Evolutionary conservation across 2,329 filamentous ascomycete genomes (phyloP).

Genomic region (Aureobasidium sp.): DNA sequence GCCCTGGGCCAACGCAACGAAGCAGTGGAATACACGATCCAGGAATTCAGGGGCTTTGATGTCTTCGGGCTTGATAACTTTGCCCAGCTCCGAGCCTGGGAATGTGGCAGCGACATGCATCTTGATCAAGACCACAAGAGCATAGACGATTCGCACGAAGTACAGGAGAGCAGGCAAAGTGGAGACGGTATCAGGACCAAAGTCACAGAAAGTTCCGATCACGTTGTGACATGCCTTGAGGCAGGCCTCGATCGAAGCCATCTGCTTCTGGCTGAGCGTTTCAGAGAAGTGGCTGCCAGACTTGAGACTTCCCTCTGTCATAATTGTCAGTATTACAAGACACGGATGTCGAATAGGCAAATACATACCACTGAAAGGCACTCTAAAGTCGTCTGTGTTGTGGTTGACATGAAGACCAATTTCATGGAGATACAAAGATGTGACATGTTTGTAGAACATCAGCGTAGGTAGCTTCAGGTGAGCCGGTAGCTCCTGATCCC

Average conservation of each 20-base stretch:
- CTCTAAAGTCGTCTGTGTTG: conserved; percentile 34
- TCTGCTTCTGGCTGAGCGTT: conserved; percentile 37
- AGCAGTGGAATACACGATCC: conserved; percentile 15
- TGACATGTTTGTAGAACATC: conserved; percentile 38
- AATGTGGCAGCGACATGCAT: conserved; percentile 47
- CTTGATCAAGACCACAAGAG: conserved; percentile 50
- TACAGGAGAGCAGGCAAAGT: conserved; percentile 35
- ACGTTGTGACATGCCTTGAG: conserved; percentile 38
- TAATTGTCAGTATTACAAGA: conserved; percentile 20
- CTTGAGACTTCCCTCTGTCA: conserved; percentile 31
- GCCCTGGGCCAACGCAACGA: conserved; percentile 33
- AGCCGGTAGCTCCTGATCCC: conserved; percentile 34
- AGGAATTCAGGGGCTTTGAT: conserved; percentile 20
- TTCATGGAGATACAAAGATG: conserved; percentile 41
- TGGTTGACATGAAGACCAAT: conserved; percentile 40
- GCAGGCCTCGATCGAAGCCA: conserved; percentile 38
- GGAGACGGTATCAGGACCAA: conserved; percentile 35
- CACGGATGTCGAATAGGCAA: no score
- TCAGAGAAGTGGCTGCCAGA: conserved; percentile 28
- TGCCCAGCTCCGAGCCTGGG: conserved; percentile 39
- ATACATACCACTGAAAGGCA: conserved; percentile 21
- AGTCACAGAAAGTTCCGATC: conserved; percentile 40
- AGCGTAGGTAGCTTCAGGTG: conserved; percentile 29
- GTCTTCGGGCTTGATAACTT: conserved; percentile 21
- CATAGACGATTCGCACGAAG: conserved; percentile 47